Conservation (phyloP, 208 protist species). For the Acanthamoeba lenticulata region DNA sequence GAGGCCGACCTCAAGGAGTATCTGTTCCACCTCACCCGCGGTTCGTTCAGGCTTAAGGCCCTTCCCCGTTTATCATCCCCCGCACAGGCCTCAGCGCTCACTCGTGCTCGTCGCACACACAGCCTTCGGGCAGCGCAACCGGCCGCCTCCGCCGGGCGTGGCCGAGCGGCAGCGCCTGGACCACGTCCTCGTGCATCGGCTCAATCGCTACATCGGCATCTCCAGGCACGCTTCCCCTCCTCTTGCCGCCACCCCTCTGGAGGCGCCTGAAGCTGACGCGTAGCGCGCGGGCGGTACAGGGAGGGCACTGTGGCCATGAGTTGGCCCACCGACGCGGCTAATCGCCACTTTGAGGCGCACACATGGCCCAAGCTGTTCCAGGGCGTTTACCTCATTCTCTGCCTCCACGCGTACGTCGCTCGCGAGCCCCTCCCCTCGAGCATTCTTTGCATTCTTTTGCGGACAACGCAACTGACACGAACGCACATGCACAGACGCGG, state of each 20-base stretch:
- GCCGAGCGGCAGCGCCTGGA: conserved; percentile 11
- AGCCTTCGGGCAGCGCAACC: conserved; percentile 52
- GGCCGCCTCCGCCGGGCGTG: conserved; percentile 18
- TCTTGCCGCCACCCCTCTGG: background rate
- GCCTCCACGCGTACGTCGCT: conserved; percentile 35
- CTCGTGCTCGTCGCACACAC: background rate
- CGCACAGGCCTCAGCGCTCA: background rate
- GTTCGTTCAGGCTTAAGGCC: background rate
- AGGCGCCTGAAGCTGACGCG: background rate
- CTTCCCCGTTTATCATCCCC: background rate
- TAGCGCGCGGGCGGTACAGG: background rate
- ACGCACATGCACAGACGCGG: background rate
- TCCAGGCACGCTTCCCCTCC: background rate
- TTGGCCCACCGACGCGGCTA: conserved; percentile 37
- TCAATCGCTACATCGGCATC: conserved; percentile 57
- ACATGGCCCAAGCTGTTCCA: conserved; percentile 69
- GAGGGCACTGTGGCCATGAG: conserved; percentile 49
- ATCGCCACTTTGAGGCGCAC: conserved; percentile 24
- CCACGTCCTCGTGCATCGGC: conserved; percentile 8
- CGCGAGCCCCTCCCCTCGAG: background rate
- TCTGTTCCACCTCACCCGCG: conserved; percentile 59
- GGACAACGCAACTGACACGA: background rate
- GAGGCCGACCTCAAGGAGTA: conserved; percentile 29
- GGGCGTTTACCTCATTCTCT: conserved; percentile 46
- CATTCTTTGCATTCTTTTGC: background rate